phyloP scores from a whole-genome alignment of 768 basidiomycete genomes.

The Paxillus ammoniavirescens region DNA sequence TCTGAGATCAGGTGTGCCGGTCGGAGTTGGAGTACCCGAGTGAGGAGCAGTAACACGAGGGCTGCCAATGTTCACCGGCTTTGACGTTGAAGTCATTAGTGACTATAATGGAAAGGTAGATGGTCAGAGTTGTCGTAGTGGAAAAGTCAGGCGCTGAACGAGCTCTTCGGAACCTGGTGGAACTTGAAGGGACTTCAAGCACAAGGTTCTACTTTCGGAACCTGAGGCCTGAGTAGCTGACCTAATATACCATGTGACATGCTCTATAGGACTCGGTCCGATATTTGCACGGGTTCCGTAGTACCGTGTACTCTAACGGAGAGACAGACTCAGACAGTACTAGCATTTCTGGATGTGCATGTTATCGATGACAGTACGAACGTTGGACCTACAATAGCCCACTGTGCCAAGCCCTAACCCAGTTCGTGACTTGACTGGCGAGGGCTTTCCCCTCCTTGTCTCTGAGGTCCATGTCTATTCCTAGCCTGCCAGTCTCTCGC shows the following conservation, averaged over 20 bases:
- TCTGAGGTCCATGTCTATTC: slow-evolving; percentile 39
- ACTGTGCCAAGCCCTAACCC: slow-evolving; percentile 36
- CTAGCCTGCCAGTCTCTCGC: slow-evolving; percentile 38
- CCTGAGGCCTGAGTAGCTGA: no score
- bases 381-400: not conserved
- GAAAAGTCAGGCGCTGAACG: not conserved
- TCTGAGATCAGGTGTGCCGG: slow-evolving; percentile 65
- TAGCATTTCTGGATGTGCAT: no score
- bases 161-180: no score
- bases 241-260: no score
- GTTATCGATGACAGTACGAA: no score
- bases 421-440: slow-evolving; percentile 48
- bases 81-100: slow-evolving; percentile 53
- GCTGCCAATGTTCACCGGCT: slow-evolving; percentile 50
- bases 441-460: slow-evolving; percentile 43
- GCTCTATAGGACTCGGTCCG: no score
- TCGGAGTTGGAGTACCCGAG: slow-evolving; percentile 31
- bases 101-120: not conserved
- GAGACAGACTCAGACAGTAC: no score
- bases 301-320: no score
- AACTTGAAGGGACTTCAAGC: no score
- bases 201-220: no score
- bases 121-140: not conserved
- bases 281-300: no score
- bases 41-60: slow-evolving; percentile 19